phyloP scores from a whole-genome alignment of 441 rosid species.

The Jatropha multifida region DNA sequence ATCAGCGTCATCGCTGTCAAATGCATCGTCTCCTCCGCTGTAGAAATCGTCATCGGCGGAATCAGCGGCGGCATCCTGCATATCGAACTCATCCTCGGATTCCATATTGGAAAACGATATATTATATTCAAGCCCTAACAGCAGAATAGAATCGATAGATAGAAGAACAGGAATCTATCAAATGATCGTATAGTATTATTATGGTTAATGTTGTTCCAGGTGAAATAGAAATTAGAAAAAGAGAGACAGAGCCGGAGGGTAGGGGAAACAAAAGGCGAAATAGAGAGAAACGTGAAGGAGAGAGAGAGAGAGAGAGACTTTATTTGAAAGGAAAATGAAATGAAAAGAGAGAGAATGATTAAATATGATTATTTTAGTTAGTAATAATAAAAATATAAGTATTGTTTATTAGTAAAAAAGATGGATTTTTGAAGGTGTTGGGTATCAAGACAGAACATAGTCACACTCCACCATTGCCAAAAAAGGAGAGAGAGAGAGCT shows the following conservation, averaged over 20 bases:
- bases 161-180: background rate
- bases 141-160: slow-evolving; percentile 2
- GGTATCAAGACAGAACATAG: background rate
- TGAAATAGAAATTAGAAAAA: background rate
- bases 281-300: background rate
- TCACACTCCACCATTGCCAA: background rate
- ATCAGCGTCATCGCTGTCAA: slow-evolving; percentile 57
- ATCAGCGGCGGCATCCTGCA: slow-evolving; percentile 53
- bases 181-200: background rate
- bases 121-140: slow-evolving; percentile 7
- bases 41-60: slow-evolving; percentile 77
- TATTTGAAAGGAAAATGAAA: background rate
- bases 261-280: slow-evolving; percentile 17
- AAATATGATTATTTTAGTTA: background rate
- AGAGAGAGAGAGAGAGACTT: background rate
- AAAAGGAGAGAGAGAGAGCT: background rate
- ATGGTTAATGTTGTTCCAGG: background rate
- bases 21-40: slow-evolving; percentile 65
- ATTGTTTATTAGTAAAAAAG: background rate
- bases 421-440: background rate
- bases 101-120: slow-evolving; percentile 31
- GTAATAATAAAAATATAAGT: background rate
- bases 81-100: slow-evolving; percentile 58
- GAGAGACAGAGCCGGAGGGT: slow-evolving; percentile 6
- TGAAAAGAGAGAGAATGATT: background rate